Evolutionary conservation across 2,329 filamentous ascomycete genomes (phyloP).

Genomic region (Lasiodiplodia sp.): DNA sequence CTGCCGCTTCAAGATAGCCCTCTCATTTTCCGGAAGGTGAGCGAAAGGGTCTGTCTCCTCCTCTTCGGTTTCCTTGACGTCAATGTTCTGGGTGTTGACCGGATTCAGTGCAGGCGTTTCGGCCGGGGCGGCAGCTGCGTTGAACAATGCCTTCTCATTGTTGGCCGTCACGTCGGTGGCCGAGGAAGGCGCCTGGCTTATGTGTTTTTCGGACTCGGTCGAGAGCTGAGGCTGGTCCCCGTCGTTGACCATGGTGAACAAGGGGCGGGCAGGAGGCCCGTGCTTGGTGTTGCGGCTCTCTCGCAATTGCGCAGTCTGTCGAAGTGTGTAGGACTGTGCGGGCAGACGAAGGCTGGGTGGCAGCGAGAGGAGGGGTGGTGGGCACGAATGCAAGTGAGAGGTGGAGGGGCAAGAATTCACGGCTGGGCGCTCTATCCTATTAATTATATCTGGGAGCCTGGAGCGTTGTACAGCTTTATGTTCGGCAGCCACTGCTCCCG

Average conservation of each 20-base stretch:
- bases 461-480: slow-evolving; percentile 12
- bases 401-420: neutral
- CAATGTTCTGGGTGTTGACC: slow-evolving; percentile 28
- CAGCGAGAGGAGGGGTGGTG: neutral
- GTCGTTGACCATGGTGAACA: slow-evolving; percentile 20
- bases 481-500: neutral
- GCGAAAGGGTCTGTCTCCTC: slow-evolving; percentile 63
- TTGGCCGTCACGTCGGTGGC: slow-evolving; percentile 25
- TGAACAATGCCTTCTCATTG: slow-evolving; percentile 28
- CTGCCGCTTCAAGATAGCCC: slow-evolving; percentile 71
- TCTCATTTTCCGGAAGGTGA: slow-evolving; percentile 71
- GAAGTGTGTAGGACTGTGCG: neutral
- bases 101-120: slow-evolving; percentile 10
- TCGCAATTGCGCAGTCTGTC: neutral
- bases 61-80: slow-evolving; percentile 43
- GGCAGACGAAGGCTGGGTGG: neutral
- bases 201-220: slow-evolving; percentile 1
- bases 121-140: slow-evolving; percentile 2
- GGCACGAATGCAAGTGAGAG: neutral
- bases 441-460: slow-evolving; percentile 12
- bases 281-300: neutral
- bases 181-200: slow-evolving; percentile 13
- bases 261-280: slow-evolving; percentile 4
- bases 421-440: neutral
- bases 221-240: neutral